phyloP scores from a whole-genome alignment of 2,329 filamentous ascomycete genomes.

The Westerdykella sp. region DNA sequence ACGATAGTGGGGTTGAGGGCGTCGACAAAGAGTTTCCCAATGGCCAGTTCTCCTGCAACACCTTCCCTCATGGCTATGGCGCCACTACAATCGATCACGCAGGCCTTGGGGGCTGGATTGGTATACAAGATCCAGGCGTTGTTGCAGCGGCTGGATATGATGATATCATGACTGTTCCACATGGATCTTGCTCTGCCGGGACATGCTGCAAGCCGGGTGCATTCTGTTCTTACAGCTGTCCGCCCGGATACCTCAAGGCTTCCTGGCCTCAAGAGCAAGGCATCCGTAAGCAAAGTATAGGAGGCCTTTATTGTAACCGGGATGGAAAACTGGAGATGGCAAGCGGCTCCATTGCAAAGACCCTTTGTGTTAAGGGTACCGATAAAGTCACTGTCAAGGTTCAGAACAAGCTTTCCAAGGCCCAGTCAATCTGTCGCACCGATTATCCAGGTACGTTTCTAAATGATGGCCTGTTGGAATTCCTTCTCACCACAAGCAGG shows the following conservation, averaged over 20 bases:
- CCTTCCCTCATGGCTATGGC: constrained; percentile 77
- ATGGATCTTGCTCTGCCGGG: constrained; percentile 51
- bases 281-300: constrained; percentile 72
- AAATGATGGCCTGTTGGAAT: constrained; percentile 1
- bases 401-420: constrained; percentile 62
- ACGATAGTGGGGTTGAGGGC: constrained; percentile 39
- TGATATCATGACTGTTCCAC: constrained; percentile 60
- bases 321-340: constrained; percentile 72
- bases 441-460: constrained; percentile 75
- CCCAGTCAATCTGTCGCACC: constrained; percentile 80
- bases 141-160: constrained; percentile 38
- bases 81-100: constrained; percentile 66
- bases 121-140: constrained; percentile 57
- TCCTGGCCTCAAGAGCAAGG: constrained; percentile 84
- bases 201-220: constrained; percentile 53
- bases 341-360: constrained; percentile 48
- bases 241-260: constrained; percentile 83
- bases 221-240: constrained; percentile 92
- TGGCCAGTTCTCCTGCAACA: constrained; percentile 61
- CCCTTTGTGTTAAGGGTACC: constrained; percentile 68
- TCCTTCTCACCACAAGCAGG: constrained; percentile 30
- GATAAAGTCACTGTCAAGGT: constrained; percentile 60
- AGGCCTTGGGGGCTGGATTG: constrained; percentile 67
- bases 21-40: constrained; percentile 67
- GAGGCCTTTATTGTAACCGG: constrained; percentile 75